Conservation (phyloP, 2,329 filamentous ascomycete species). For the Colletotrichum brevisporum region DNA sequence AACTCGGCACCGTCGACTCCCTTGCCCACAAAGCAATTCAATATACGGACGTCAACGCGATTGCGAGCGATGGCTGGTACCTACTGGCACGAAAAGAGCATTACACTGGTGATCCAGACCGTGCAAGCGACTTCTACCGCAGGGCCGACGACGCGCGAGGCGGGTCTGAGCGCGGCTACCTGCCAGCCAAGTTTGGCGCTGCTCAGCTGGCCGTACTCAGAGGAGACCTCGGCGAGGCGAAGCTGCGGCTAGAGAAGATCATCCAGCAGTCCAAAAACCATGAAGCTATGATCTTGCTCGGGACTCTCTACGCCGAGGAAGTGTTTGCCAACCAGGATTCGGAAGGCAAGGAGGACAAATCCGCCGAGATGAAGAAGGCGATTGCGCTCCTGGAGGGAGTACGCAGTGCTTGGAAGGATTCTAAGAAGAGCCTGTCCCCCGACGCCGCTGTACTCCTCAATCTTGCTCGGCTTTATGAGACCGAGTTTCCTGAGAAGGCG, state of each 20-base stretch:
- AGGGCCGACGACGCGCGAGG: constrained; percentile 93
- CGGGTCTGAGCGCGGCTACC: constrained; percentile 89
- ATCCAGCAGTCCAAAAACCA: constrained; percentile 86
- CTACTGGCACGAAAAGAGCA: constrained; percentile 93
- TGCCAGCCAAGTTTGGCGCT: constrained; percentile 94
- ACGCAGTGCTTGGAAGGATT: constrained; percentile 90
- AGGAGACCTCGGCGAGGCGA: constrained; percentile 90
- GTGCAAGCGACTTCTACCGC: constrained; percentile 88
- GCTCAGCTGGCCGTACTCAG: constrained; percentile 90
- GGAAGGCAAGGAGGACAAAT: constrained; percentile 88
- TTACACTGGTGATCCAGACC: constrained; percentile 80
- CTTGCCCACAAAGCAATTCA: constrained; percentile 95
- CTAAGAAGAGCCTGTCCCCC: constrained; percentile 84
- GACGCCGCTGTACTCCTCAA: constrained; percentile 93
- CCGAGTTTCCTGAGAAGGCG: constrained; percentile 88
- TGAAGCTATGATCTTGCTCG: constrained; percentile 93
- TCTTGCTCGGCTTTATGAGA: constrained; percentile 91
- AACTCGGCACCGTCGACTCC: constrained; percentile 84
- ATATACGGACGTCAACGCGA: constrained; percentile 94
- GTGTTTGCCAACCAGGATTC: constrained; percentile 84
- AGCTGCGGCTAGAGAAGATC: constrained; percentile 94
- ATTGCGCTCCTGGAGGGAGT: constrained; percentile 87
- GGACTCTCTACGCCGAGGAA: constrained; percentile 94
- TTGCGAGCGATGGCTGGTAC: constrained; percentile 98
- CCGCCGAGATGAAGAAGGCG: constrained; percentile 87